phyloP scores from a whole-genome alignment of 2,329 filamentous ascomycete species.

The Plectosphaerella cucumerina region DNA sequence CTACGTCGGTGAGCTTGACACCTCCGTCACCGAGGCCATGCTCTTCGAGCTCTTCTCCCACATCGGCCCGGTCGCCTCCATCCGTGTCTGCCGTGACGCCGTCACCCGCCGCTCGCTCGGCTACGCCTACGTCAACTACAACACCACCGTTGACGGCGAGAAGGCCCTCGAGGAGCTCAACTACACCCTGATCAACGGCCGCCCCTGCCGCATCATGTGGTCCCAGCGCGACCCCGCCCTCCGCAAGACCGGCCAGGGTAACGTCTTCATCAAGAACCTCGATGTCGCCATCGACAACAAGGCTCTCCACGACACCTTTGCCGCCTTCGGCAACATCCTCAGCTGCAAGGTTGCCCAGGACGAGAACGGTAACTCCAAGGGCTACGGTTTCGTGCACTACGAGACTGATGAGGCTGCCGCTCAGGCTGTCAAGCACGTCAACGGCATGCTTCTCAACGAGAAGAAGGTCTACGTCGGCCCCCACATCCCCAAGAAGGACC shows the following conservation, averaged over 20 bases:
- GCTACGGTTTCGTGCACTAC: conserved; percentile 99
- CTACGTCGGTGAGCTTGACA: conserved; percentile 97
- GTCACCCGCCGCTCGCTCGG: conserved; percentile 97
- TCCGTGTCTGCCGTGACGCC: conserved; percentile 98
- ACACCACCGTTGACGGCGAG: conserved; percentile 92
- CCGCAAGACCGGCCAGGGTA: conserved; percentile 98
- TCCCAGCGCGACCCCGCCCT: conserved; percentile 98
- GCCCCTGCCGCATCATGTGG: conserved; percentile 99
- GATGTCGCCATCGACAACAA: conserved; percentile 99
- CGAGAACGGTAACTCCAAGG: conserved; percentile 94
- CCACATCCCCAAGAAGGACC: conserved; percentile 99
- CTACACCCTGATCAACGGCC: conserved; percentile 99
- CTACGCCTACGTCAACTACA: conserved; percentile 99
- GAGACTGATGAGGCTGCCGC: conserved; percentile 96
- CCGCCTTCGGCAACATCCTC: conserved; percentile 97
- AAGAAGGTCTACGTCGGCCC: conserved; percentile 99
- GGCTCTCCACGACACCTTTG: conserved; percentile 98
- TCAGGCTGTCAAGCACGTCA: conserved; percentile 98
- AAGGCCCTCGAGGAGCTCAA: conserved; percentile 98
- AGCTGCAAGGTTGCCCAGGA: conserved; percentile 99
- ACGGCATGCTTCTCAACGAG: conserved; percentile 99
- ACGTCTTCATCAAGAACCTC: conserved; percentile 99
- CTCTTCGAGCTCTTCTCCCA: conserved; percentile 99
- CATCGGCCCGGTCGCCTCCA: conserved; percentile 97
- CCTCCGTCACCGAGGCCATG: conserved; percentile 98